phyloP scores from a whole-genome alignment of 495 filamentous ascomycete species.

The Bombardia bombarda region DNA sequence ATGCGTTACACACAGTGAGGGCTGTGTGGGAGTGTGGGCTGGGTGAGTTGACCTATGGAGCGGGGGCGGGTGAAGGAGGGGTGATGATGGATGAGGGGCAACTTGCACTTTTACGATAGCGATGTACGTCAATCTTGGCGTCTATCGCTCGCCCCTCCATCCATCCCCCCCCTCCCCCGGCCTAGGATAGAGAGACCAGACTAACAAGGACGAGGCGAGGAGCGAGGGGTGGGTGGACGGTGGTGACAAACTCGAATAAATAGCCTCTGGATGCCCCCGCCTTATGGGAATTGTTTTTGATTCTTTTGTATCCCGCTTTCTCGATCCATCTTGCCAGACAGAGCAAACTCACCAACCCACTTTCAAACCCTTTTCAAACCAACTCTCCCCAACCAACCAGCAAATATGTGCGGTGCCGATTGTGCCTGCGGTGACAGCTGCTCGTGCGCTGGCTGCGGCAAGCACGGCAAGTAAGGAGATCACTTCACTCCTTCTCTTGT shows the following conservation, averaged over 20 bases:
- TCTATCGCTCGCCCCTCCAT: too few relatives aligned
- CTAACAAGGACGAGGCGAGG: neutral
- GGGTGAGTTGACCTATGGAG: neutral
- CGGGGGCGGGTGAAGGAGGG: neutral
- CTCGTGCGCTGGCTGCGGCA: constrained; percentile 15
- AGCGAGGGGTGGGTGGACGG: neutral
- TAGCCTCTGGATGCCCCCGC: neutral
- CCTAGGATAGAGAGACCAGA: too few relatives aligned
- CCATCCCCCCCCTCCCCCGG: too few relatives aligned
- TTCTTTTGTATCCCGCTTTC: neutral
- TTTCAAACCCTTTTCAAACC: neutral
- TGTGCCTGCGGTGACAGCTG: constrained; percentile 18
- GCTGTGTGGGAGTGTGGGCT: neutral
- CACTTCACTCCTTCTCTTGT: too few relatives aligned
- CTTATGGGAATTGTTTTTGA: neutral
- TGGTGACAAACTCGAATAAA: neutral
- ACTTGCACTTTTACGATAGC: neutral
- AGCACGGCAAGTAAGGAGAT: constrained; percentile 15
- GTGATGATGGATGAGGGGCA: neutral
- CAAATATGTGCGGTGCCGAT: constrained; percentile 18
- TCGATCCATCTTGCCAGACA: neutral
- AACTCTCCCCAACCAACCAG: too few relatives aligned
- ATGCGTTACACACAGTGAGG: too few relatives aligned
- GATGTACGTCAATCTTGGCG: too few relatives aligned
- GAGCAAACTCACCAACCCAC: constrained; percentile 1